Percentiles rank a stretch among this genome's conserved stretches.
Evolutionary conservation across 164 flowering plant genomes (phyloP).

Genomic region (Magnolia changhungtana): DNA sequence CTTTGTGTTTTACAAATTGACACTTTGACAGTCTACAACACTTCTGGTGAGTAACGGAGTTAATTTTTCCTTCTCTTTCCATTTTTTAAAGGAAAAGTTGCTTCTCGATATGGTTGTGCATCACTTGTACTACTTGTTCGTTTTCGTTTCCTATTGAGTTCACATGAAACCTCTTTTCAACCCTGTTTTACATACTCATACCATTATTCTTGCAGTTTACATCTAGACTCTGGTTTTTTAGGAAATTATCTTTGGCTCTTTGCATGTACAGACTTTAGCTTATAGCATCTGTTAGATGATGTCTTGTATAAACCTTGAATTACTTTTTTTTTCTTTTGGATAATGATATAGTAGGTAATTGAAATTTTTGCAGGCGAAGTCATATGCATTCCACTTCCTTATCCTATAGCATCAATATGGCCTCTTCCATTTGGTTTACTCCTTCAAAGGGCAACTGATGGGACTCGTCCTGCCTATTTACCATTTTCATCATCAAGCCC

Average conservation of each 20-base stretch:
- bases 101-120: not conserved
- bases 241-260: too few relatives aligned
- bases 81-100: not conserved
- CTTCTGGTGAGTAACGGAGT: constrained; percentile 47
- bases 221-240: too few relatives aligned
- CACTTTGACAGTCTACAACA: constrained; percentile 60
- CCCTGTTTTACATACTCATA: too few relatives aligned
- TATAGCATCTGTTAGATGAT: too few relatives aligned
- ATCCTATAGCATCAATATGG: constrained; percentile 70
- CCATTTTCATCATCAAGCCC: constrained; percentile 45
- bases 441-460: constrained; percentile 65
- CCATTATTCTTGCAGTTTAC: too few relatives aligned
- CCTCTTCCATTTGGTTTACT: constrained; percentile 90
- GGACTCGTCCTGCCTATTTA: constrained; percentile 28
- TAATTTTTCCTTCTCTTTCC: not conserved
- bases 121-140: not conserved
- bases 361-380: constrained; percentile 59
- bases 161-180: too few relatives aligned
- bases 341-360: not conserved
- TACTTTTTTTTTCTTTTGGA: not conserved
- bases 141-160: not conserved
- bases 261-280: too few relatives aligned
- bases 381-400: constrained; percentile 61
- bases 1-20: constrained; percentile 73
- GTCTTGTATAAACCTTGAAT: not conserved